Percentiles rank a stretch among this genome's conserved stretches.
phyloP scores from a whole-genome alignment of 176 grass and related monocot genomes.

The Olyra latifolia region DNA sequence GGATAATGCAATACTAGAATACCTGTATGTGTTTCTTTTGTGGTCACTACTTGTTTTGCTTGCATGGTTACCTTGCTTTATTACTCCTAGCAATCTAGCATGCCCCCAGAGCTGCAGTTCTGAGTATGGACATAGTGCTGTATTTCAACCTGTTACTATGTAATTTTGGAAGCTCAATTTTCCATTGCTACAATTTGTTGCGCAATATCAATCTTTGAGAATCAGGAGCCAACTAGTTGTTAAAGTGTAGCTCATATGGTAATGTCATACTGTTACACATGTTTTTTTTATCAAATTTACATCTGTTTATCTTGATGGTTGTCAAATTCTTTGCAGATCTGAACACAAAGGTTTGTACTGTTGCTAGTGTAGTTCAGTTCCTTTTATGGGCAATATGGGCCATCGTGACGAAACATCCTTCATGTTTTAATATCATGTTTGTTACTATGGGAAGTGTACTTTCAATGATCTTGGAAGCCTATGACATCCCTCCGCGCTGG shows the following conservation, averaged over 20 bases:
- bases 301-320: background rate
- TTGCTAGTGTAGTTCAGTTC: conserved; percentile 40
- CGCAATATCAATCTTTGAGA: no score
- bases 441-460: conserved; percentile 31
- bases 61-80: background rate
- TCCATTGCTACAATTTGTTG: background rate
- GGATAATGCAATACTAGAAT: background rate
- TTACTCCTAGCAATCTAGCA: background rate
- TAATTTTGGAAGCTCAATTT: background rate
- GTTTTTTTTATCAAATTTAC: background rate
- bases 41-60: background rate
- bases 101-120: background rate
- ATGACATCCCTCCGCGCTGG: conserved; percentile 58
- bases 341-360: conserved; percentile 57
- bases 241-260: background rate
- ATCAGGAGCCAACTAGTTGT: background rate
- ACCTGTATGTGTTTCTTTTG: background rate
- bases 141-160: background rate
- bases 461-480: conserved; percentile 39
- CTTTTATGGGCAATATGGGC: conserved; percentile 65
- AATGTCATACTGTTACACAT: background rate
- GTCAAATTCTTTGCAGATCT: conserved; percentile 33
- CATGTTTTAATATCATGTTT: conserved; percentile 40
- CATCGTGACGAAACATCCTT: conserved; percentile 46
- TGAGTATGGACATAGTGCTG: background rate